Percentiles rank a stretch among this genome's conserved stretches.
These are phyloP conservation scores for Pharnaceum exiguum DNA, from an alignment of 148 eudicot species.

Conservation along the genomic window DNA sequence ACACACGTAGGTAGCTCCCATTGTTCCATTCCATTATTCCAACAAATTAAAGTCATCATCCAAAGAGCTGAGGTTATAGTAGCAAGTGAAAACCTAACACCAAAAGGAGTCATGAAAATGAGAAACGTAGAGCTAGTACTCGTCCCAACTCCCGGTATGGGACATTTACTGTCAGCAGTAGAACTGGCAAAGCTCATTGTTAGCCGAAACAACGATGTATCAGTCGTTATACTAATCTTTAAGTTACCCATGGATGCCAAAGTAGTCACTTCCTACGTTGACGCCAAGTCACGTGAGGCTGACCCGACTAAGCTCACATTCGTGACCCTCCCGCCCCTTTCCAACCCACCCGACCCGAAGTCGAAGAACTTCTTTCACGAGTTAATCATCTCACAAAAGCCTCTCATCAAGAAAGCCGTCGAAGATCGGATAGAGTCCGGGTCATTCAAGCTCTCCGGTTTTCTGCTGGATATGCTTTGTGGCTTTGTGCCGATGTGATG, in stretches of 20 bases:
- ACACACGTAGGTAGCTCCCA: no score
- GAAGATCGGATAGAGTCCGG: not conserved
- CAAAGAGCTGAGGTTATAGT: no score
- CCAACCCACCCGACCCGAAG: not conserved
- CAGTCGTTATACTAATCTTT: conserved; percentile 32
- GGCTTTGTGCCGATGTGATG: conserved; percentile 18
- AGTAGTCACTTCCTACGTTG: conserved; percentile 11
- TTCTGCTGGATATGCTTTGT: conserved; percentile 30
- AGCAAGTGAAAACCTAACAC: not conserved
- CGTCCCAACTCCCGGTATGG: conserved; percentile 49
- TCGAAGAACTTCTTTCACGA: not conserved
- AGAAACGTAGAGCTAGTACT: conserved; percentile 34
- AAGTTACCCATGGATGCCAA: conserved; percentile 6
- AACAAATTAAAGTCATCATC: not conserved
- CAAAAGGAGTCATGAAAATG: not conserved
- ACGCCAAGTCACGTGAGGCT: conserved; percentile 13
- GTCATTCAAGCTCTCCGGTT: conserved; percentile 10
- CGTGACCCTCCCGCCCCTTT: conserved; percentile 10
- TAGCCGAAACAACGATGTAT: conserved; percentile 25
- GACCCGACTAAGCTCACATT: conserved; percentile 6
- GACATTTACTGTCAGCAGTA: conserved; percentile 40
- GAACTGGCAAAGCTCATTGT: conserved; percentile 43
- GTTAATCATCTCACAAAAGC: conserved; percentile 7
- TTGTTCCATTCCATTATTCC: no score
- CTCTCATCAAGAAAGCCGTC: conserved; percentile 11